Conservation (phyloP, 805 yeast genomes). For the Groenewaldozyma tartarivorans region DNA sequence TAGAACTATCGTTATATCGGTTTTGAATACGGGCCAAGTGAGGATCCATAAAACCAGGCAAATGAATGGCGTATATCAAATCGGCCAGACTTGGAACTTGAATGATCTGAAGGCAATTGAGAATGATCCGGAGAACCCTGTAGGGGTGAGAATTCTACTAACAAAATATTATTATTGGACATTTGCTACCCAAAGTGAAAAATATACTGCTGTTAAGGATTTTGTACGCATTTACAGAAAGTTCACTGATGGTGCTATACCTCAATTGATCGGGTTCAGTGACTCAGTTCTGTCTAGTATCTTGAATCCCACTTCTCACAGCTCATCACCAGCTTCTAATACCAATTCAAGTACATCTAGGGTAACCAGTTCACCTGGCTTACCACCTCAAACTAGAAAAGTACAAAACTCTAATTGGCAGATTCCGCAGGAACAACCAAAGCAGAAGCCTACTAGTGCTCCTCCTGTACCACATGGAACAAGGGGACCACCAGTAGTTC, state of each 20-base stretch:
- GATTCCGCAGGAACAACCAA: too few species aligned
- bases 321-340: too few species aligned
- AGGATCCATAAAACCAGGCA: conserved; percentile 78
- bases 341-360: too few species aligned
- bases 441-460: too few species aligned
- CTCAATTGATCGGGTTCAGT: conserved; percentile 46
- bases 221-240: conserved; percentile 44
- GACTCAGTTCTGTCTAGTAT: too few species aligned
- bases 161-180: conserved; percentile 84
- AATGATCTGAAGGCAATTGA: conserved; percentile 55
- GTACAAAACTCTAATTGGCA: too few species aligned
- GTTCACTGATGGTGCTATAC: conserved; percentile 47
- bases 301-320: too few species aligned
- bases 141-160: conserved; percentile 42
- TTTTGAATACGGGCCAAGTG: conserved; percentile 56
- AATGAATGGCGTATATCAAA: conserved; percentile 64
- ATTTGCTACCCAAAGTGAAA: conserved; percentile 47
- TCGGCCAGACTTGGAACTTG: conserved; percentile 88
- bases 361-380: too few species aligned
- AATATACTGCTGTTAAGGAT: conserved; percentile 47
- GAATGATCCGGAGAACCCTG: conserved; percentile 32
- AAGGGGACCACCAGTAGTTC: too few species aligned
- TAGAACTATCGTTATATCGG: conserved; percentile 38
- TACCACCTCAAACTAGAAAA: too few species aligned
- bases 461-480: too few species aligned